Evolutionary conservation across 371 early-diverging fungal genomes (phyloP).

Genomic region (Saksenaea oblongispora): DNA sequence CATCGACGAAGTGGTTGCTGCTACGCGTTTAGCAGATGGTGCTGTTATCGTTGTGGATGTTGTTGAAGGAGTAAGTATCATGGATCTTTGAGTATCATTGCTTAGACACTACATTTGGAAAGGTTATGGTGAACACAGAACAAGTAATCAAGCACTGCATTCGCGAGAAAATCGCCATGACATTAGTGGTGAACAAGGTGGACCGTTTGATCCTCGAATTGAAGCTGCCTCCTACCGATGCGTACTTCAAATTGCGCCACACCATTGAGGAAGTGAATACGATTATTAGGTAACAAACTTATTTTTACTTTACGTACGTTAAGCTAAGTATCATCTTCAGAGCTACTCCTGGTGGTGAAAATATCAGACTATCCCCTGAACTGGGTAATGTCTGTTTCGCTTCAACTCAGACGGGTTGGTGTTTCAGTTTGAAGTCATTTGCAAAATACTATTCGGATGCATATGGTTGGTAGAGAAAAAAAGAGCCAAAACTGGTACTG

Average conservation of each 20-base stretch:
- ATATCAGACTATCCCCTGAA: conserved; percentile 87
- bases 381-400: conserved; percentile 97
- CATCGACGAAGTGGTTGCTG: conserved; percentile 90
- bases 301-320: not conserved
- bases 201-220: conserved; percentile 96
- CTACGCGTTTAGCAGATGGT: conserved; percentile 89
- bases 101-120: not conserved
- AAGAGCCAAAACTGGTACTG: not conserved
- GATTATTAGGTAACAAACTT: conserved; percentile 60
- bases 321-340: conserved; percentile 14
- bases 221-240: conserved; percentile 94
- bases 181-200: conserved; percentile 93
- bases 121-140: conserved; percentile 92
- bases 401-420: conserved; percentile 91
- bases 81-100: not conserved
- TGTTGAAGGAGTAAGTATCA: conserved; percentile 82
- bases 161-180: conserved; percentile 78
- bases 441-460: conserved; percentile 86
- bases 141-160: conserved; percentile 86
- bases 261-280: conserved; percentile 95
- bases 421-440: conserved; percentile 93
- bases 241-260: conserved; percentile 94
- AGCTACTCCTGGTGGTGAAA: conserved; percentile 50
- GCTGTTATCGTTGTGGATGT: conserved; percentile 95
- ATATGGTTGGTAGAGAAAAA: conserved; percentile 45